Evolutionary conservation across 1,139 yeast genomes (phyloP), one percentile per base, ranked within the genome.

Genomic region (Blastobotrys buckinghamii): DNA sequence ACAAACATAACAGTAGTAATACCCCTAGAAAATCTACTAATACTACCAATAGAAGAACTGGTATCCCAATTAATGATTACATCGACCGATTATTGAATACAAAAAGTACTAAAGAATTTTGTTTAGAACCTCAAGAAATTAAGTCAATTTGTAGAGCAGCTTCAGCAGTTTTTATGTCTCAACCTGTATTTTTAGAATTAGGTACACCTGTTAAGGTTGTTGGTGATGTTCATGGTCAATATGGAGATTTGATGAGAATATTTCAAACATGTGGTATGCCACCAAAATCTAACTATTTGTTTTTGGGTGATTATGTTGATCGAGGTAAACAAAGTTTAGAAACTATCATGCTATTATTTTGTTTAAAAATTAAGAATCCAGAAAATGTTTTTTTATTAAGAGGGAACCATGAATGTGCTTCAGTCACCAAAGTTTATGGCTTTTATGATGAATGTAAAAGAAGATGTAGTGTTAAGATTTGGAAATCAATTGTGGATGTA

Each of bases 151-250:
- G 92, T 62, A 73, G 78, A 29, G 79, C 77, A 54, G 81, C 88
- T 1, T 71, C 94, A 49, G 80, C 81, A 51, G 75, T 85, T 19
- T 84, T 88, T 54, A 65, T 86, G 66, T 76, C 75, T 27, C 96
- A 88, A 63, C 96, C 96, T 13, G 78, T 85, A 37, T 69, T 88
- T 49, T 71, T 88, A 55, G 82, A 82, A 61, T 69, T 87, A 52
- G 82, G 88, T 30, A 88, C 95, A 0, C 94, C 95, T 0, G 92
- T 86, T 29, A 86, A 86, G 65, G 79, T 87, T 47, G 95, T 86
- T 29, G 95, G 95, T 47, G 95, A 86, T 66, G 80, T 86, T 48
- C 95, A 86, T 66, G 95, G 95, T 12, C 95, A 86, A 65, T 86
- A 79, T 61, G 76, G 77, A 54, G 95, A 86, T 67, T 73, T 86